These are phyloP conservation scores for Fusarium tricinctum DNA, from an alignment of 2,329 filamentous ascomycete species.

Conservation along the genomic window DNA sequence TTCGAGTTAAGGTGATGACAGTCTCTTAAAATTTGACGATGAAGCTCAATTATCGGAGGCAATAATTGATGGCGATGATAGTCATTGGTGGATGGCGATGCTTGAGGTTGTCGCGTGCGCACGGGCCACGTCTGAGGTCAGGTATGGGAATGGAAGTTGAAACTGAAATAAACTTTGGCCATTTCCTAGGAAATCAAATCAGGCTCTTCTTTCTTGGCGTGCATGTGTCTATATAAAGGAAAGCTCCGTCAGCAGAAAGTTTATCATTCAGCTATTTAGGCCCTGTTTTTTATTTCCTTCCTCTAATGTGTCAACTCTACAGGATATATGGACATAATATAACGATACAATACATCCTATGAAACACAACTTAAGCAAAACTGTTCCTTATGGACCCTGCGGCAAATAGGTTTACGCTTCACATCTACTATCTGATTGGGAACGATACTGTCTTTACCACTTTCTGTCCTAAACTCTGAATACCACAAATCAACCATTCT, in stretches of 20 bases:
- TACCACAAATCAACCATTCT: background rate
- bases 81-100: conserved; percentile 41
- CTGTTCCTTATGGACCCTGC: too few relatives aligned
- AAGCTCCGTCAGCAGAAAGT: background rate
- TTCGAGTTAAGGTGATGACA: conserved; percentile 1
- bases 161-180: conserved; percentile 37
- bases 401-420: too few relatives aligned
- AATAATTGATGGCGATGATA: conserved; percentile 34
- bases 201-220: conserved; percentile 13
- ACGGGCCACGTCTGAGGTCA: conserved; percentile 33
- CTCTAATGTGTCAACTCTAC: too few relatives aligned
- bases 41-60: conserved; percentile 14
- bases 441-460: background rate
- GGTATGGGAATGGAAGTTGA: conserved; percentile 19
- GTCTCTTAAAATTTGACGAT: conserved; percentile 17
- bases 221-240: background rate
- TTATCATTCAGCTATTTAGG: background rate
- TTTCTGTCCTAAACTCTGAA: background rate
- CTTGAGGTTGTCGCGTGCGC: conserved; percentile 44
- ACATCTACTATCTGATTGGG: too few relatives aligned
- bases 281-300: too few relatives aligned
- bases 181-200: conserved; percentile 3
- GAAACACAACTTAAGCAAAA: too few relatives aligned
- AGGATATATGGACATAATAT: too few relatives aligned
- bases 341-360: too few relatives aligned